Percentiles rank a stretch among this genome's conserved stretches.
phyloP scores from a whole-genome alignment of 441 rosid species.

The Populus trichocarpa region DNA sequence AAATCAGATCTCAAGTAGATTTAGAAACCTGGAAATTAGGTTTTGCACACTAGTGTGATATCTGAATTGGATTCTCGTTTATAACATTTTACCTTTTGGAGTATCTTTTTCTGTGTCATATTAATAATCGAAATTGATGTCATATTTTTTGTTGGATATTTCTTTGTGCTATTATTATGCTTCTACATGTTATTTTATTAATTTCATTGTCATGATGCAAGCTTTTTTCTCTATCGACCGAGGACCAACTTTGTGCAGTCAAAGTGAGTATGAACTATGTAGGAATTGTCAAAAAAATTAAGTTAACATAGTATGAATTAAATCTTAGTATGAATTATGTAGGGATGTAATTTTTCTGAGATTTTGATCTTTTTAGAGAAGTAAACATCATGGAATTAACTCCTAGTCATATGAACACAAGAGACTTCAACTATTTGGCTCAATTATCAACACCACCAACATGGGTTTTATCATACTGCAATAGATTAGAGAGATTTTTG shows the following conservation, averaged over 20 bases:
- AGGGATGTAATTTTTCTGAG: background rate
- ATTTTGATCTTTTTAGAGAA: background rate
- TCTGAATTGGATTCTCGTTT: background rate
- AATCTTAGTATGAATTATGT: background rate
- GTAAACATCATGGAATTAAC: background rate
- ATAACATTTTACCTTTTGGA: background rate
- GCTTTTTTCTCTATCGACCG: background rate
- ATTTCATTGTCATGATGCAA: background rate
- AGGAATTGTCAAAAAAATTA: background rate
- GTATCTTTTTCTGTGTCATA: background rate
- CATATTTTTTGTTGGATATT: background rate
- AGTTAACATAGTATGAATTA: background rate
- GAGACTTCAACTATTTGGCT: background rate
- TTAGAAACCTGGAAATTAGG: background rate
- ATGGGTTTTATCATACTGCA: background rate
- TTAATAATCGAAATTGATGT: background rate
- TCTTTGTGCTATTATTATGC: background rate
- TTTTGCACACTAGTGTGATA: no score
- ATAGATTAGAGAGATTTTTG: background rate
- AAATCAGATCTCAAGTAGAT: background rate
- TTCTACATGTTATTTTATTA: background rate
- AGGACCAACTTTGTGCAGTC: background rate
- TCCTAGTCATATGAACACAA: background rate
- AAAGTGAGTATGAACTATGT: background rate
- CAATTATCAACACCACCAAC: background rate